phyloP scores from a whole-genome alignment of 352 stramenopile species.

The Pythium volutum region DNA sequence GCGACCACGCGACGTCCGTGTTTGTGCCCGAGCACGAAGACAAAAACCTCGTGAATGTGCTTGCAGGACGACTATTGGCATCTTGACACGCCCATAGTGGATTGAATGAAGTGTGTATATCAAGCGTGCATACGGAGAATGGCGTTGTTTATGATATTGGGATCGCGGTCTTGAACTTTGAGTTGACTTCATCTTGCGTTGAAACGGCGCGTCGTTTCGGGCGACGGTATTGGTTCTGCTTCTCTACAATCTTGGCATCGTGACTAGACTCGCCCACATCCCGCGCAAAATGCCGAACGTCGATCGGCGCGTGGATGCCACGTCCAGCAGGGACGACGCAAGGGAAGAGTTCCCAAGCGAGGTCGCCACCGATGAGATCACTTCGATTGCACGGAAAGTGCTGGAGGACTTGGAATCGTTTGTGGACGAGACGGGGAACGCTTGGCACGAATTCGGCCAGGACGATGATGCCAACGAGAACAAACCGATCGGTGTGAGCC shows the following conservation, averaged over 20 bases:
- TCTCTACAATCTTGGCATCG: no score
- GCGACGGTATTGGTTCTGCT: background rate
- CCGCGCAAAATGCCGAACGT: background rate
- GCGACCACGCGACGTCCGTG: conserved; percentile 49
- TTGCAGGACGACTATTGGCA: conserved; percentile 52
- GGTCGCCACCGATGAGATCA: conserved; percentile 15
- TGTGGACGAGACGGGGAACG: conserved; percentile 26
- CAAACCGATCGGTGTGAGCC: conserved; percentile 12
- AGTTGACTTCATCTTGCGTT: background rate
- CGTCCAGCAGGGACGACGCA: background rate
- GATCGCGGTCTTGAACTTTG: no score
- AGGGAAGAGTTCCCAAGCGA: background rate
- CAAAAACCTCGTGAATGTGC: conserved; percentile 72
- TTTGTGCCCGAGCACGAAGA: conserved; percentile 77
- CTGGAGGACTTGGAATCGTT: conserved; percentile 50
- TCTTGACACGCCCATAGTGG: conserved; percentile 31
- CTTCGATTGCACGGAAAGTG: conserved; percentile 34
- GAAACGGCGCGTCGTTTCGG: conserved; percentile 24
- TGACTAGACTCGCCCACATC: no score
- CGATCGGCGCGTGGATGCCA: background rate
- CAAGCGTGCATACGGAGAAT: background rate
- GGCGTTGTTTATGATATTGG: background rate
- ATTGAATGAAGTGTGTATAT: no score
- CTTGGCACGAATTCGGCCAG: background rate
- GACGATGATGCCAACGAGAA: conserved; percentile 15